Base-by-base conservation (phyloP, 352 stramenopile genomes). In the Phytophthora syringae region DNA sequence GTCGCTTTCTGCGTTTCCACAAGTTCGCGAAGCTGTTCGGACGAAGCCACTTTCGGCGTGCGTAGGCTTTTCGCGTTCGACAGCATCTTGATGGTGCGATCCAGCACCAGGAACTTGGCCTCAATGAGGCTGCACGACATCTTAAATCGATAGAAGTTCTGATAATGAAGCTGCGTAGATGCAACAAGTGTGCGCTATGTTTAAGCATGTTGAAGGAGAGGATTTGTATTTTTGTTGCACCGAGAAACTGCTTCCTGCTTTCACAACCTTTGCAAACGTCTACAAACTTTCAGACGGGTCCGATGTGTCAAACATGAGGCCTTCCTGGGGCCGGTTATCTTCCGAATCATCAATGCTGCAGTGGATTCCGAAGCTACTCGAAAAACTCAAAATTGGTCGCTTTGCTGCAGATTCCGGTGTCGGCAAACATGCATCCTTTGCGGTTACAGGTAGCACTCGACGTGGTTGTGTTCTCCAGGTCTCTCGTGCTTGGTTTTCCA, bases 91-190 rank as follows among this genome's bases (percentile, higher is more conserved):
- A 86, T 88, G 6, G 74, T 80, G 22, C 64, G 67, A 21, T 90
- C 82, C 27, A 90, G 54, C 21, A 74, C 66, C 56, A 84, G 77
- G 60, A 89, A 90, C 55, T 89, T 89, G 39, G 77, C 78, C 55
- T 90, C 82, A 34, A 90, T 83, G 44, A 89, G 77, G 42, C 74
- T 80, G 9, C 70, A 86, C 20, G 82, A 90, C 82, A 90, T 89
- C 7, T 24, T 62, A 24, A n/a, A 43, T n/a, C 18, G 28, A 39
- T 22, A 43, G 7, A 42, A 25, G 2, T 34, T 30, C 7, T 36
- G 25, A 34, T 30, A n/a, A 60, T 47, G 47, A 54, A 63, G 37
- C 7, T 36, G 15, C 27, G 32, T 52, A 52, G 44, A 13, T 51
- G 12, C 13, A 21, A 39, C 12, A 47, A 36, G 25, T 39, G 2